A percentile compares a stretch with the other conserved stretches of the same genome.
Conservation (phyloP, 805 yeast species). For the Millerago galiae region DNA sequence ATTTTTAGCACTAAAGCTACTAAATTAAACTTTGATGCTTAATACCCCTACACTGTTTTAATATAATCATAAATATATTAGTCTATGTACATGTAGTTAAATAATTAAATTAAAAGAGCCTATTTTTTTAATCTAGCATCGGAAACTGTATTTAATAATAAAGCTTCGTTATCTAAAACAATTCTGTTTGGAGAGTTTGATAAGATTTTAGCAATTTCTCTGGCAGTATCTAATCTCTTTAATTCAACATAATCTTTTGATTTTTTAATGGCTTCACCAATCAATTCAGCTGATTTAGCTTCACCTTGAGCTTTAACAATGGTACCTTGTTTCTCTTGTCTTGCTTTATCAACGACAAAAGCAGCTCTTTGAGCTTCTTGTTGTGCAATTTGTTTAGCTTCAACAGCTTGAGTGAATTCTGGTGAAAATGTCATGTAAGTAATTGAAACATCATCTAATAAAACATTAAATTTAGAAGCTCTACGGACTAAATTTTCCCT, state of each 20-base stretch:
- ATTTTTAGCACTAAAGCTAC: slow-evolving; percentile 19
- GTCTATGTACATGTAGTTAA: slow-evolving; percentile 3
- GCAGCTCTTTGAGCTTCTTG: slow-evolving; percentile 99
- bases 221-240: slow-evolving; percentile 94
- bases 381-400: slow-evolving; percentile 98
- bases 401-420: slow-evolving; percentile 95
- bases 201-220: slow-evolving; percentile 85
- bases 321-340: slow-evolving; percentile 95
- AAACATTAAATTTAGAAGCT: slow-evolving; percentile 81
- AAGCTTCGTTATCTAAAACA: slow-evolving; percentile 84
- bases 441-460: slow-evolving; percentile 91
- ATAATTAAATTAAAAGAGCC: background rate
- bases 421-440: slow-evolving; percentile 97
- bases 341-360: slow-evolving; percentile 91
- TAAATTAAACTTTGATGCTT: slow-evolving; percentile 17
- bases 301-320: slow-evolving; percentile 98
- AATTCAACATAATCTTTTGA: slow-evolving; percentile 93
- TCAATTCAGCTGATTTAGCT: slow-evolving; percentile 94
- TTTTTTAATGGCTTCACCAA: slow-evolving; percentile 98
- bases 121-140: slow-evolving; percentile 53
- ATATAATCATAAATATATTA: background rate
- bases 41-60: background rate
- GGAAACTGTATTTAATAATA: slow-evolving; percentile 79
- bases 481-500: slow-evolving; percentile 88
- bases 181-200: slow-evolving; percentile 88